Percentiles rank a stretch among this genome's conserved stretches.
These are phyloP conservation scores for Coniella vitis DNA, from an alignment of 2,329 filamentous ascomycete genomes.

Conservation along the genomic window DNA sequence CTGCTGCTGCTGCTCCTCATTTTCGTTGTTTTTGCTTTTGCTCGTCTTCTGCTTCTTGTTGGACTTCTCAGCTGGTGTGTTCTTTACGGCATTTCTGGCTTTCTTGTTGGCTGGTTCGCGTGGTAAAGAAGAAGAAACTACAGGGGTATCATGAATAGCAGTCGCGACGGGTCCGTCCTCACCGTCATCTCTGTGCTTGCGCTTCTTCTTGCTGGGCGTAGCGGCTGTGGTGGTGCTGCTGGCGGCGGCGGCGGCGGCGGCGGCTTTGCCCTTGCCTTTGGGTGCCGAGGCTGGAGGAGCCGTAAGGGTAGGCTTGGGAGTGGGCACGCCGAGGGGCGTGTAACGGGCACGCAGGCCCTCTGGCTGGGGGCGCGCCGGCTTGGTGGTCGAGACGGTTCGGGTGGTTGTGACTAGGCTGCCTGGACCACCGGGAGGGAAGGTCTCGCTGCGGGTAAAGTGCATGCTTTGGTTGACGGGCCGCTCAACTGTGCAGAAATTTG, in stretches of 20 bases:
- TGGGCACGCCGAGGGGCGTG: slow-evolving; percentile 53
- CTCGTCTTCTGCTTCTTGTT: slow-evolving; percentile 15
- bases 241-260: slow-evolving; percentile 11
- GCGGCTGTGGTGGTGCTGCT: slow-evolving; percentile 15
- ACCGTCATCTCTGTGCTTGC: slow-evolving; percentile 30
- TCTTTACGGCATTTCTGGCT: slow-evolving; percentile 8
- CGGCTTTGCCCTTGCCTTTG: slow-evolving; percentile 6
- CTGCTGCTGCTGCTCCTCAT: slow-evolving; percentile 5
- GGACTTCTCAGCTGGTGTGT: slow-evolving; percentile 15
- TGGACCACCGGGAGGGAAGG: slow-evolving; percentile 12
- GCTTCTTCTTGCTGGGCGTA: slow-evolving; percentile 29
- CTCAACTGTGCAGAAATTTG: slow-evolving; percentile 26
- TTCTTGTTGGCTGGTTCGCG: slow-evolving; percentile 4
- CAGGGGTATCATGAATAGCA: not conserved
- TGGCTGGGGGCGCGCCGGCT: slow-evolving; percentile 56
- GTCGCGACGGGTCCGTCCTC: slow-evolving; percentile 15
- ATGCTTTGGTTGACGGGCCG: slow-evolving; percentile 51
- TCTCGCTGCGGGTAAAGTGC: slow-evolving; percentile 46
- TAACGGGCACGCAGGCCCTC: slow-evolving; percentile 61
- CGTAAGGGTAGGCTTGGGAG: slow-evolving; percentile 20
- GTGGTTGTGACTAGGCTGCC: slow-evolving; percentile 28
- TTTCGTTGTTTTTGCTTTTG: slow-evolving; percentile 8
- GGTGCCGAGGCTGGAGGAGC: slow-evolving; percentile 3
- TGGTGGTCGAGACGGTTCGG: slow-evolving; percentile 35
- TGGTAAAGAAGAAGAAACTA: slow-evolving; percentile 6